Base-by-base conservation (phyloP, 2,329 filamentous ascomycete genomes). In the Cyphellophora attinorum region DNA sequence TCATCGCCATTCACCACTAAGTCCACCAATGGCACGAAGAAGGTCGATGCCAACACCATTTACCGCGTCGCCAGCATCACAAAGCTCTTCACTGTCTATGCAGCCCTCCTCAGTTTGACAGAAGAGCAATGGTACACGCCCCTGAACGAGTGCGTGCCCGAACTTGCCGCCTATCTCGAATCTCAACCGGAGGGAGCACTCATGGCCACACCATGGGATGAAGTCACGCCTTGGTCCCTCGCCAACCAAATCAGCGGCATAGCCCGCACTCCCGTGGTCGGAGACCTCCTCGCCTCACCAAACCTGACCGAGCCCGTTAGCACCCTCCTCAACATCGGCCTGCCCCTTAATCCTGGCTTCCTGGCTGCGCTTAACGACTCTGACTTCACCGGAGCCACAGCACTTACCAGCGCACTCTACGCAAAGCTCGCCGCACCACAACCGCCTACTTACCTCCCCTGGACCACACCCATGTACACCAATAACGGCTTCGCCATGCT, bases 241-340 rank as follows among this genome's bases (percentile, higher is more conserved):
- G 62, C 64, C 2, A n/a, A n/a, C n/a, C n/a, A n/a, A n/a, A n/a
- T n/a, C n/a, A 59, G 55, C 3, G 67, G 71, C 27, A 52, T 70
- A 8, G 58, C 59, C 11, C 68, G 68, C 0, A 49, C 69, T 30
- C 45, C 53, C 13, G 18, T 27, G 11, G 33, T 32, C 4, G 29
- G 38, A 4, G 29, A 25, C n/a, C 8, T n/a, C 8, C 21, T 25
- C 8, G 28, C 16, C 23, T 36, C 5, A 27, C 11, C 11, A 34
- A 31, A 11, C 27, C 29, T 16, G 14, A 15, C 13, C 25, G 29
- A 12, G 31, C 35, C 10, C 16, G 19, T 12, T n/a, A 25, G 5
- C n/a, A 29, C 19, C 12, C 11, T 18, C 5, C 31, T 16, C 23
- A 14, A 30, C 5, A 27, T 23, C 19, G 29, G 39, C 4, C 17